Percentiles rank a stretch among this genome's conserved stretches.
These are phyloP conservation scores for Cokeromyces recurvatus DNA, from an alignment of 371 early-diverging fungal species.

Conservation along the genomic window DNA sequence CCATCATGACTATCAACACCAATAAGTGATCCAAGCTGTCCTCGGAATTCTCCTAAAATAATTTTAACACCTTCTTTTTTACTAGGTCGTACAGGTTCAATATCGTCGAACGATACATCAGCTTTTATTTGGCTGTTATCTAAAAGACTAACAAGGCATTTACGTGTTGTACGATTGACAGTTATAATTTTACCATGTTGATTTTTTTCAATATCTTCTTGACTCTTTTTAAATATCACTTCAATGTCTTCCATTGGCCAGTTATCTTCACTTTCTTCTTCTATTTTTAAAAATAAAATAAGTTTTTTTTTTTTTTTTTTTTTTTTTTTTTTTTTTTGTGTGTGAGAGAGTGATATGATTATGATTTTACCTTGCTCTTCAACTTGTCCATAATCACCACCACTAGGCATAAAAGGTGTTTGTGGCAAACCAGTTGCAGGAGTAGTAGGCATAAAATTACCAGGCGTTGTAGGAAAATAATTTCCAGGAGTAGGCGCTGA, in stretches of 20 bases:
- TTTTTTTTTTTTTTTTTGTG: no score
- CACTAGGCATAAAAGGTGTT: conserved; percentile 63
- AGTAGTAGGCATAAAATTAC: conserved; percentile 46
- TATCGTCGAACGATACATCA: conserved; percentile 40
- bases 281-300: no score
- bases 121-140: conserved; percentile 24
- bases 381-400: conserved; percentile 46
- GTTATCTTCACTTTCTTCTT: conserved; percentile 33
- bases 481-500: conserved; percentile 44
- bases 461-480: conserved; percentile 32
- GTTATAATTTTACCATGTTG: conserved; percentile 46
- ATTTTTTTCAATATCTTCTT: conserved; percentile 33
- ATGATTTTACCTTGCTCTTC: conserved; percentile 38
- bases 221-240: conserved; percentile 38
- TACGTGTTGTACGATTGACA: conserved; percentile 41
- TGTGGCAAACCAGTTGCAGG: conserved; percentile 54
- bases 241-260: conserved; percentile 72
- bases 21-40: conserved; percentile 73
- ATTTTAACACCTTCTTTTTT: conserved; percentile 80
- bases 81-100: conserved; percentile 69
- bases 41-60: conserved; percentile 64
- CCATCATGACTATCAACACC: conserved; percentile 81
- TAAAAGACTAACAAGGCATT: conserved; percentile 33
- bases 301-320: no score
- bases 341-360: no score